Evolutionary conservation across 2,329 filamentous ascomycete genomes (phyloP).

Genomic region (Aspergillus chevalieri): DNA sequence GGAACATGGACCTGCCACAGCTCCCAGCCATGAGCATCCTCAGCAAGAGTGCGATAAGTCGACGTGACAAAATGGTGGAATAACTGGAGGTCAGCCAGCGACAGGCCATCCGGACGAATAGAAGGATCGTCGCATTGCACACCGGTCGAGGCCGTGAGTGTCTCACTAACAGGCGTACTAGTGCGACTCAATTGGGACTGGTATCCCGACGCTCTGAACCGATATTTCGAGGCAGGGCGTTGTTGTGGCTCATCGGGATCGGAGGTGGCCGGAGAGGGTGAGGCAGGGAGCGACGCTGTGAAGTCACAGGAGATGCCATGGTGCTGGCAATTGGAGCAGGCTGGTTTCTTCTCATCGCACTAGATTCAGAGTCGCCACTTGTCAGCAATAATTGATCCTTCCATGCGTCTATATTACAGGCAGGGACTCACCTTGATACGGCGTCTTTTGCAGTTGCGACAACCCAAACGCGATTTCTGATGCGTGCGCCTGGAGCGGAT

Average conservation of each 20-base stretch:
- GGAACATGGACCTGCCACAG: slow-evolving; percentile 27
- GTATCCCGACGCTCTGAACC: background rate
- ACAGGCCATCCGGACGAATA: slow-evolving; percentile 9
- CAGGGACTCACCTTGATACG: slow-evolving; percentile 29
- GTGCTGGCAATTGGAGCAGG: slow-evolving; percentile 23
- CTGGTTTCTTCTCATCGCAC: slow-evolving; percentile 31
- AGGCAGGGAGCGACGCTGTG: background rate
- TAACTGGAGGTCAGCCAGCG: slow-evolving; percentile 19
- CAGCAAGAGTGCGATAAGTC: slow-evolving; percentile 19
- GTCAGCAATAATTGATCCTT: background rate
- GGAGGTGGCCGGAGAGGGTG: background rate
- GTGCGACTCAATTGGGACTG: background rate
- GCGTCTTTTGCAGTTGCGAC: slow-evolving; percentile 27
- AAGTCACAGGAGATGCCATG: slow-evolving; percentile 26
- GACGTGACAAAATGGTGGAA: slow-evolving; percentile 26
- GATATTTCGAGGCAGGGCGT: slow-evolving; percentile 11
- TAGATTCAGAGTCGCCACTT: slow-evolving; percentile 5
- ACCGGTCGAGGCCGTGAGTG: background rate
- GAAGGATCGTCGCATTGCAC: slow-evolving; percentile 5
- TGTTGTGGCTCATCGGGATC: slow-evolving; percentile 1
- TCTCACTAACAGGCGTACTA: background rate
- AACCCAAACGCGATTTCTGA: slow-evolving; percentile 29
- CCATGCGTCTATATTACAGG: slow-evolving; percentile 1
- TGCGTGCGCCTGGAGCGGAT: slow-evolving; percentile 10
- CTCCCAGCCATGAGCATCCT: slow-evolving; percentile 13